Evolutionary conservation across 352 stramenopile species (phyloP).

Genomic region (Phytophthora citrophthora): DNA sequence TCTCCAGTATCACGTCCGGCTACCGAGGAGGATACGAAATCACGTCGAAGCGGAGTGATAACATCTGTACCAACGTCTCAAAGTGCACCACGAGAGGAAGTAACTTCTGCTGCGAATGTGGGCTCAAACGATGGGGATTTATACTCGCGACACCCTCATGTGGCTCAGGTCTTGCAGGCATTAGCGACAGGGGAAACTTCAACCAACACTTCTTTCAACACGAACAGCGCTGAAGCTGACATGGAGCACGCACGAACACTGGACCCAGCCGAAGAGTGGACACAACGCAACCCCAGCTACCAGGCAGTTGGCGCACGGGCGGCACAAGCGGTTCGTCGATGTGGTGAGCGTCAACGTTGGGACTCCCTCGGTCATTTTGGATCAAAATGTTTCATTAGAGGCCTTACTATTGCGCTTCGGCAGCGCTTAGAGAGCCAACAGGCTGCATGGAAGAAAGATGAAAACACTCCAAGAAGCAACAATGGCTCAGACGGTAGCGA

Average conservation of each 20-base stretch:
- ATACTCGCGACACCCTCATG: constrained; percentile 50
- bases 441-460: constrained; percentile 9
- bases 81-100: constrained; percentile 18
- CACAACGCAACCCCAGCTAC: constrained; percentile 53
- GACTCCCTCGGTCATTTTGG: constrained; percentile 51
- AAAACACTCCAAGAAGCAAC: constrained; percentile 13
- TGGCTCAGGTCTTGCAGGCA: constrained; percentile 46
- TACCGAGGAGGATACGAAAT: background rate
- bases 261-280: constrained; percentile 48
- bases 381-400: background rate
- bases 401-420: constrained; percentile 20
- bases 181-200: constrained; percentile 21
- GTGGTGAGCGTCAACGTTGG: constrained; percentile 48
- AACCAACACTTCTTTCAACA: constrained; percentile 5
- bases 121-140: constrained; percentile 32
- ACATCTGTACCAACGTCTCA: constrained; percentile 4
- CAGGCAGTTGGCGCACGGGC: constrained; percentile 45
- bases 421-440: constrained; percentile 37
- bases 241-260: constrained; percentile 32
- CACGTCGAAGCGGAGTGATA: constrained; percentile 21
- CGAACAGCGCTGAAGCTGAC: constrained; percentile 33
- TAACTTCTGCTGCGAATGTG: background rate
- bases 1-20: background rate
- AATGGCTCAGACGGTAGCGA: constrained; percentile 7
- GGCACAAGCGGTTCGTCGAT: constrained; percentile 31